phyloP scores from a whole-genome alignment of 441 rosid genomes.

The Viola pubescens region DNA sequence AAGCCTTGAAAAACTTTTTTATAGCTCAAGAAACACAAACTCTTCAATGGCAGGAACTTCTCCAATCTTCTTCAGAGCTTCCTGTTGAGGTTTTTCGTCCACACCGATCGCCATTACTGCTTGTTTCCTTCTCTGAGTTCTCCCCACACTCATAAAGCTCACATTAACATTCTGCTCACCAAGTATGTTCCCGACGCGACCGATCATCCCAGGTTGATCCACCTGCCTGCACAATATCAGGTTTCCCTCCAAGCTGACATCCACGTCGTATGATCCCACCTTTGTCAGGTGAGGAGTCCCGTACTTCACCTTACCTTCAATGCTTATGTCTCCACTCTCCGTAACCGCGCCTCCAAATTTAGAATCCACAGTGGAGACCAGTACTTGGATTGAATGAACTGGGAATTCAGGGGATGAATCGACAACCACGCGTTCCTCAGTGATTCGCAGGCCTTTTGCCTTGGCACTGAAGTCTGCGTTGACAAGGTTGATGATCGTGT shows the following conservation, averaged over 20 bases:
- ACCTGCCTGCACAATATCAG: constrained; percentile 79
- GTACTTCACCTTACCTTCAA: constrained; percentile 69
- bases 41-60: constrained; percentile 63
- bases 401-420: constrained; percentile 68
- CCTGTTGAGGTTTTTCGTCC: constrained; percentile 70
- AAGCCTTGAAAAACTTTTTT: background rate
- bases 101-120: constrained; percentile 96
- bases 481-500: constrained; percentile 62
- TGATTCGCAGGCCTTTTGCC: constrained; percentile 73
- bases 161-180: constrained; percentile 77
- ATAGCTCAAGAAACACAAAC: constrained; percentile 74
- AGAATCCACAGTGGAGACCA: constrained; percentile 61
- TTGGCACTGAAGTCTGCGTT: constrained; percentile 89
- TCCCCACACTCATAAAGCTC: constrained; percentile 86
- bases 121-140: constrained; percentile 59
- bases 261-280: constrained; percentile 73
- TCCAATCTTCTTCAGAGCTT: constrained; percentile 55
- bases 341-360: constrained; percentile 74
- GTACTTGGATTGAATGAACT: constrained; percentile 52
- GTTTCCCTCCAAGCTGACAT: constrained; percentile 85
- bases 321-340: constrained; percentile 47
- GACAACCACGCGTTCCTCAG: constrained; percentile 59
- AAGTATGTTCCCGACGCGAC: constrained; percentile 63
- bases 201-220: constrained; percentile 94
- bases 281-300: constrained; percentile 61